Base-by-base conservation (phyloP, 805 yeast genomes). In the Priceomyces castillae region DNA sequence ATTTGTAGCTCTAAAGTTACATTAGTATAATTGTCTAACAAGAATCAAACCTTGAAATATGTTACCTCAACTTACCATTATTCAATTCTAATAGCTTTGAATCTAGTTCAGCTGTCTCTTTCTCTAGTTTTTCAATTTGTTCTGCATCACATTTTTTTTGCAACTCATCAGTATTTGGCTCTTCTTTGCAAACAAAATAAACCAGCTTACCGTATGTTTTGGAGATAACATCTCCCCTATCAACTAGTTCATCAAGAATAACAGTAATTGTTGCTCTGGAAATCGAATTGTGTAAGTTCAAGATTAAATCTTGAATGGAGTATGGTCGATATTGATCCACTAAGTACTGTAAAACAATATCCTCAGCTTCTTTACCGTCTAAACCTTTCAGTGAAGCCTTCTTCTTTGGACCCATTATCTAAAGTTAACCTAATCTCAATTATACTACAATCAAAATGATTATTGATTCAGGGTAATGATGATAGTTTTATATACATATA, bases 161-260 rank as follows among this genome's bases (percentile, higher is more conserved):
- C 12, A 14, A 9, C 7, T 22, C 17, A 16, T 40, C 37, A 18
- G 42, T 38, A 16, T 15, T n/a, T 12, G 12, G 53, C 6, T 57
- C 49, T 43, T 72, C 71, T n/a, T 64, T 61, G 34, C 72, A 73
- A 22, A 73, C 67, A 41, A 74, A 75, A 19, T 73, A 68, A 0
- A 50, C 51, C 26, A 69, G 56, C 47, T 76, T 77, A 0, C 81
- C 81, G 44, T 71, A 72, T 4, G 61, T 40, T 49, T 74, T 76
- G 0, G 62, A 52, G 0, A 64, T 46, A 22, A 77, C 59, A 41
- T 62, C 65, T 0, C 58, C 62, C 9, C 65, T 57, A 3, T 44
- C 47, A 0, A 61, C 59, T 26, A 77, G 53, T 3, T 49, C 46
- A 2, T 74, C 76, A 30, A 77, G 45, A 0, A 71, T 58, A 44